These are phyloP conservation scores for Turnera subulata DNA, from an alignment of 345 rosid genomes.

Conservation along the genomic window DNA sequence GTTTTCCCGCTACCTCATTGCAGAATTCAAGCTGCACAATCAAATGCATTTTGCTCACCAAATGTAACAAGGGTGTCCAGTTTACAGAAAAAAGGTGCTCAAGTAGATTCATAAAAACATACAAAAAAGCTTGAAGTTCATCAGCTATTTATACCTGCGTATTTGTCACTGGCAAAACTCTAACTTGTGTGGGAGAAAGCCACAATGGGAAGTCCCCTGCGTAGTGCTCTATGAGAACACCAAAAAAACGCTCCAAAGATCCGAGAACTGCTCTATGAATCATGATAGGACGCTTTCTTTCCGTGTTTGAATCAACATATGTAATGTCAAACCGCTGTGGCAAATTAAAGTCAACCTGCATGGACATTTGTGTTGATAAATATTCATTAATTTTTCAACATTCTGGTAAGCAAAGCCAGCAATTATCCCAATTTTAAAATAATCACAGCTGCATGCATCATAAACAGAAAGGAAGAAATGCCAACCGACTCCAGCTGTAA, in stretches of 20 bases:
- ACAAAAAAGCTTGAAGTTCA: too few species aligned
- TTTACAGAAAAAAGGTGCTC: too few species aligned
- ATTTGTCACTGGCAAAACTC: conserved; percentile 86
- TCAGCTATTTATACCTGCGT: conserved; percentile 49
- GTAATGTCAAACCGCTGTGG: conserved; percentile 87
- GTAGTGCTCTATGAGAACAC: conserved; percentile 89
- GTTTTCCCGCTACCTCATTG: conserved; percentile 48
- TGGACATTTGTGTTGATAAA: background rate
- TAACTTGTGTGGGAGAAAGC: conserved; percentile 91
- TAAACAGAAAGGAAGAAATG: background rate
- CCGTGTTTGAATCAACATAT: conserved; percentile 71
- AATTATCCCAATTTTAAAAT: too few species aligned
- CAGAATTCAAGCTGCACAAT: conserved; percentile 60
- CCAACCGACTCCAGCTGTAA: background rate
- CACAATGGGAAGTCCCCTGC: conserved; percentile 97
- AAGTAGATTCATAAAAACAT: too few species aligned
- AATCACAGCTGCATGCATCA: background rate
- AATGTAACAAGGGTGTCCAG: background rate
- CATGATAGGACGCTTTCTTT: conserved; percentile 87
- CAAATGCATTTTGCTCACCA: background rate
- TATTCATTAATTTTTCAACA: background rate
- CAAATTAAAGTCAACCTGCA: conserved; percentile 90
- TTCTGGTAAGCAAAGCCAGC: background rate
- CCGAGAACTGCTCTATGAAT: conserved; percentile 97
- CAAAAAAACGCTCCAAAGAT: conserved; percentile 84